Conservation (phyloP, 164 flowering plant species). For the Santalum album region DNA sequence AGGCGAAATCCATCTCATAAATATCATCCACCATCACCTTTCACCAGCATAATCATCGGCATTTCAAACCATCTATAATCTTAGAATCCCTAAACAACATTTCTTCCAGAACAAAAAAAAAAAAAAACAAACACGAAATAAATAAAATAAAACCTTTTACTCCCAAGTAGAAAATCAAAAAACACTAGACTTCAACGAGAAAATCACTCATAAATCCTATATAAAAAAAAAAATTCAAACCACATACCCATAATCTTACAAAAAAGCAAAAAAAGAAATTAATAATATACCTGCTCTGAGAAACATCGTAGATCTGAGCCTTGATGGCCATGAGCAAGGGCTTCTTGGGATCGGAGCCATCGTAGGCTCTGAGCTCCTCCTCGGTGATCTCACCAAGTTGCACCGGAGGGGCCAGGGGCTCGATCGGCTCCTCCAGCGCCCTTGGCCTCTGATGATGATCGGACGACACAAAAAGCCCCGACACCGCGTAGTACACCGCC, state of each 20-base stretch:
- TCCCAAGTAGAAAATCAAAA: too few species aligned
- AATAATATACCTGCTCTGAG: slow-evolving; percentile 53
- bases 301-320: slow-evolving; percentile 96
- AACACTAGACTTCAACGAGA: too few species aligned
- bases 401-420: slow-evolving; percentile 89
- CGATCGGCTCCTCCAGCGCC: slow-evolving; percentile 30
- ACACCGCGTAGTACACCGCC: slow-evolving; percentile 36
- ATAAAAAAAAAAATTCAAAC: too few species aligned
- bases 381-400: slow-evolving; percentile 84
- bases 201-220: too few species aligned
- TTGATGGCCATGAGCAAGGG: slow-evolving; percentile 97
- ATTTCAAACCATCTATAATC: too few species aligned
- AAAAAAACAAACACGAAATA: too few species aligned
- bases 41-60: too few species aligned
- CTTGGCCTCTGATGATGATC: slow-evolving; percentile 9
- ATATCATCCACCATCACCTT: too few species aligned
- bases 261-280: not conserved
- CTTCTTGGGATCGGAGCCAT: slow-evolving; percentile 75
- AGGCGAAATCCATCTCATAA: too few species aligned
- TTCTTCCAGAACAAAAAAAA: too few species aligned
- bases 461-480: slow-evolving; percentile 26
- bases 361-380: slow-evolving; percentile 72
- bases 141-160: too few species aligned
- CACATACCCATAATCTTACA: not conserved
- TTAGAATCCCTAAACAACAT: too few species aligned